Base-by-base conservation (phyloP, 495 filamentous ascomycete genomes). In the Podospora australis region DNA sequence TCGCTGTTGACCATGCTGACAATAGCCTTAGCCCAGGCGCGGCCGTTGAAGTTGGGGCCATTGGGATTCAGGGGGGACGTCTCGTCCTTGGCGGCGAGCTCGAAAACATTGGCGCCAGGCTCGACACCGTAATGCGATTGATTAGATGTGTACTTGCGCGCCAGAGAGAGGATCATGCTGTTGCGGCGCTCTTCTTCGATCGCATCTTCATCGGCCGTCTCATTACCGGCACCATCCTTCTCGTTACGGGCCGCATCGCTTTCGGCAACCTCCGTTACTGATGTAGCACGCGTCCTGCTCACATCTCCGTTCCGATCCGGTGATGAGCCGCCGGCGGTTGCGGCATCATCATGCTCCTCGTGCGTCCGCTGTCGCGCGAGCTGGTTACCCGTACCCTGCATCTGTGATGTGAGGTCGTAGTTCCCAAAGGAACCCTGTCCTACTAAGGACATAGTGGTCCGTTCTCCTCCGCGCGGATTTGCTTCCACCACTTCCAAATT, bases 1-100 rank as follows among this genome's bases (percentile, higher is more conserved):
- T 67, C 64, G 30, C 68, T 65, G 13, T 63, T 50, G 4, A 73
- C 57, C 50, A 77, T 60, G 23, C 69, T 66, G 28, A 79, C 68
- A 26, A 81, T 47, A 20, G 72, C 60, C 66, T 79, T 80, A 25
- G 72, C 70, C 79, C 79, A 83, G 19, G 69, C 68, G 19, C 67
- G 66, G 35, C 68, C 63, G 48, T 64, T 72, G 61, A 83, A 83
- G 30, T 78, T 69, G 22, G 62, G 60, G 21, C 72, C 73, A 35
- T 65, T 58, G 23, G 79, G 79, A 52, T 83, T 77, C 26, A 77
- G 43, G 1, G 71, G 68, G 34, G 72, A 75, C 39, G 69, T 49
- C 47, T 68, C 60, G 13, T 63, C 65, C 25, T 51, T 39, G 2
- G 56, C 54, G 6, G 49, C 54, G 35, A 66, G 57, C 19, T 62